Evolutionary conservation across 768 basidiomycete genomes (phyloP), one percentile per base, ranked within the genome.

Genomic region (Hypsizygus marmoreus): DNA sequence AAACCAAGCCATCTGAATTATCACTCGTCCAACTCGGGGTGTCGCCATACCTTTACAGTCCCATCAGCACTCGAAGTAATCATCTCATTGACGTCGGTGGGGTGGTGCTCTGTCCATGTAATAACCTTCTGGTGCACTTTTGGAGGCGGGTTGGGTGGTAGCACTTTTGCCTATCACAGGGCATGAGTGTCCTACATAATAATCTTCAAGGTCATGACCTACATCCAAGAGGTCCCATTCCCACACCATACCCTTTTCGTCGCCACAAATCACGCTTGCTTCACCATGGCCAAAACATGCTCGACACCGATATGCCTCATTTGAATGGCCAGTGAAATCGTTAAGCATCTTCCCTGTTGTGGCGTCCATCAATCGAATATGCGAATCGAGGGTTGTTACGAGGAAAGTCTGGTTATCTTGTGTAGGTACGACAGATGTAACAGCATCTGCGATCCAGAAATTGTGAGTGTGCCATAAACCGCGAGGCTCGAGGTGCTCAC

Each of bases 201-300:
- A 33, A 37, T 33, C 19, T 30, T 42, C 48, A 51, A 53, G 37
- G 29, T 36, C 24, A 39, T 34, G 48, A 33, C 64, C 60, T 66
- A 95, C 95, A 63, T 91, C 88, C 16, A 97, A 79, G 48, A 97
- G 71, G 56, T 95, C 91, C 95, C 95, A 99, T 31, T 82, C 82
- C 91, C 92, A 97, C 2, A 99, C 71, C 49, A 67, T 70, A 0
- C 97, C 97, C 6, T 85, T 78, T 66, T 97, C 97, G 61, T 98
- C 97, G 7, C 97, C 97, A 49, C 81, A 85, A 4, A 95, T 62
- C 12, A 98, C 82, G 19, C 64, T 81, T 6, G 85, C 87, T 66
- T 98, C 97, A 3, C 75, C 86, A 51, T 88, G 79, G 9, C 88
- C 88, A 58, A 95, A 95, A 54, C 82, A 86, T 19, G 86, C 84